Evolutionary conservation across 495 filamentous ascomycete species (phyloP).

Genomic region (Penicillium macrosclerotiorum): DNA sequence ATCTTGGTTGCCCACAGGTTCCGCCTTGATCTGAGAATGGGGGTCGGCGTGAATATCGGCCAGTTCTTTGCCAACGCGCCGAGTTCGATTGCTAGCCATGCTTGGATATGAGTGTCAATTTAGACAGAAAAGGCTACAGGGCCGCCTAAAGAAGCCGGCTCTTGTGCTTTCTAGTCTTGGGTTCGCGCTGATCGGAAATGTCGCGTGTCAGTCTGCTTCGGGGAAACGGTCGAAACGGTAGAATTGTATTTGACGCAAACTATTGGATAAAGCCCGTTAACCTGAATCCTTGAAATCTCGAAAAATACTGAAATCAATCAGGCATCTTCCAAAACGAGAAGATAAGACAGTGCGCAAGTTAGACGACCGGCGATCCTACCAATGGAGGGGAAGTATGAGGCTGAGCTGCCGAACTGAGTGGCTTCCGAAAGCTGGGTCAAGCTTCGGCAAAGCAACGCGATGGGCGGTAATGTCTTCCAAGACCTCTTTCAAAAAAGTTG

Average conservation of each 20-base stretch:
- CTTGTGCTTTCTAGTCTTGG: no score
- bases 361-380: conserved; percentile 11
- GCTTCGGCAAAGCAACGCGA: neutral
- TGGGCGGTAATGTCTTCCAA: neutral
- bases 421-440: neutral
- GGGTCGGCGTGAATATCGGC: conserved; percentile 78
- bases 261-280: no score
- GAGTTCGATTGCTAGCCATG: conserved; percentile 78
- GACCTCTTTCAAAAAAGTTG: neutral
- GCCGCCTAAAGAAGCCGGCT: no score
- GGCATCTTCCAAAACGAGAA: no score
- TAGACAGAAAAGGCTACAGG: no score
- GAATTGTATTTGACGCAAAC: no score
- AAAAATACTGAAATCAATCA: no score
- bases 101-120: no score
- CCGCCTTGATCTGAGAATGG: conserved; percentile 68
- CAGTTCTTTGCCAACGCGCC: conserved; percentile 90
- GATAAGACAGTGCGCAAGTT: neutral
- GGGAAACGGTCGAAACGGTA: no score
- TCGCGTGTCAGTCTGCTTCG: no score
- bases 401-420: neutral
- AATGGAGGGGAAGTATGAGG: conserved; percentile 24
- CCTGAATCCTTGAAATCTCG: no score
- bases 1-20: conserved; percentile 58
- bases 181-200: no score